Percentiles rank a stretch among this genome's conserved stretches.
phyloP scores from a whole-genome alignment of 768 basidiomycete species.

The Lentinula edodes region DNA sequence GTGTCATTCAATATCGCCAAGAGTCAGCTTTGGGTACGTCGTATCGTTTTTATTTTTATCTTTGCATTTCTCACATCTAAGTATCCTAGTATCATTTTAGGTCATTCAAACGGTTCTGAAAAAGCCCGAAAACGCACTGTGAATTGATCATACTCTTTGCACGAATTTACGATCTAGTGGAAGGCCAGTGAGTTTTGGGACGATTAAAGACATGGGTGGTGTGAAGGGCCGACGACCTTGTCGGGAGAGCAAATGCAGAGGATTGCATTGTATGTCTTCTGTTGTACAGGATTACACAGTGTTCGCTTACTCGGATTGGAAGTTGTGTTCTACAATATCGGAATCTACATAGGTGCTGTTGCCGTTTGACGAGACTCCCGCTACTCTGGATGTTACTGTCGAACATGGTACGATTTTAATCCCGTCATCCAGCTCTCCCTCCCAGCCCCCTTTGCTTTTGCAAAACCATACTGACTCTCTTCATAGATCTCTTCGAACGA shows the following conservation, averaged over 20 bases:
- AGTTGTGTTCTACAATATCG: constrained; percentile 60
- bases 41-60: background rate
- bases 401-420: constrained; percentile 43
- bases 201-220: constrained; percentile 37
- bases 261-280: constrained; percentile 53
- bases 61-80: background rate
- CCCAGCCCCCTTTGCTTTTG: too few relatives aligned
- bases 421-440: background rate
- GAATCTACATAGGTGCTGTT: constrained; percentile 42
- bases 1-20: constrained; percentile 65
- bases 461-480: too few relatives aligned
- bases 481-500: constrained; percentile 56
- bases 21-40: constrained; percentile 70
- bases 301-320: background rate
- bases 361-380: constrained; percentile 70
- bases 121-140: constrained; percentile 79
- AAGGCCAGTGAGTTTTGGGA: constrained; percentile 54
- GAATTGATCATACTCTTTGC: constrained; percentile 69
- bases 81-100: constrained; percentile 29
- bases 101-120: constrained; percentile 78
- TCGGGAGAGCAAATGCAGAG: constrained; percentile 71
- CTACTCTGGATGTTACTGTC: constrained; percentile 67
- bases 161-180: constrained; percentile 63
- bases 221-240: constrained; percentile 26
- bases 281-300: background rate